Evolutionary conservation across 2,329 filamentous ascomycete genomes (phyloP).

Genomic region (Paecilomyces niveus): DNA sequence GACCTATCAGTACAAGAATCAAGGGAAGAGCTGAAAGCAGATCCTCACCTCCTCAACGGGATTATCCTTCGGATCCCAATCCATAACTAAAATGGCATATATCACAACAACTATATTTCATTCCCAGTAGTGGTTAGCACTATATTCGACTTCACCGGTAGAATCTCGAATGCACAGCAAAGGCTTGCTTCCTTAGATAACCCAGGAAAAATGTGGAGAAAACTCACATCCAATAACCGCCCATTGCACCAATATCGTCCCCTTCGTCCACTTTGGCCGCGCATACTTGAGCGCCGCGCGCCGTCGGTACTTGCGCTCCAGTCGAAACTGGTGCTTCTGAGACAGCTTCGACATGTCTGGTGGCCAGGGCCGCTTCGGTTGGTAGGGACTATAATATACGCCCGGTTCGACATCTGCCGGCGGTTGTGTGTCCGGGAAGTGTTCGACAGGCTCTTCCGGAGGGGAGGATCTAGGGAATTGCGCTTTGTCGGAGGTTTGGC

Average conservation of each 20-base stretch:
- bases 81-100: slow-evolving; percentile 39
- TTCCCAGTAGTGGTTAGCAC: slow-evolving; percentile 6
- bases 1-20: slow-evolving; percentile 2
- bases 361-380: slow-evolving; percentile 57
- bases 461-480: neutral
- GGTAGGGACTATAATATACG: slow-evolving; percentile 50
- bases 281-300: slow-evolving; percentile 55
- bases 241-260: slow-evolving; percentile 52
- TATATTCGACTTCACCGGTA: neutral
- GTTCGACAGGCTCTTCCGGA: neutral
- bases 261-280: slow-evolving; percentile 52
- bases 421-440: neutral
- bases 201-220: slow-evolving; percentile 2
- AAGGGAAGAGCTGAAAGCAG: neutral
- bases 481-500: neutral
- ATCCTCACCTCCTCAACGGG: slow-evolving; percentile 35
- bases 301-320: slow-evolving; percentile 59
- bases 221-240: slow-evolving; percentile 44
- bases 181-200: slow-evolving; percentile 5
- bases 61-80: slow-evolving; percentile 35
- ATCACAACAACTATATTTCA: slow-evolving; percentile 29
- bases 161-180: neutral
- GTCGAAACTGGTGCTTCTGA: slow-evolving; percentile 59
- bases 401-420: slow-evolving; percentile 6
- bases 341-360: slow-evolving; percentile 57